These are phyloP conservation scores for Ceratocystis smalleyi DNA, from an alignment of 2,329 filamentous ascomycete genomes.

Conservation along the genomic window DNA sequence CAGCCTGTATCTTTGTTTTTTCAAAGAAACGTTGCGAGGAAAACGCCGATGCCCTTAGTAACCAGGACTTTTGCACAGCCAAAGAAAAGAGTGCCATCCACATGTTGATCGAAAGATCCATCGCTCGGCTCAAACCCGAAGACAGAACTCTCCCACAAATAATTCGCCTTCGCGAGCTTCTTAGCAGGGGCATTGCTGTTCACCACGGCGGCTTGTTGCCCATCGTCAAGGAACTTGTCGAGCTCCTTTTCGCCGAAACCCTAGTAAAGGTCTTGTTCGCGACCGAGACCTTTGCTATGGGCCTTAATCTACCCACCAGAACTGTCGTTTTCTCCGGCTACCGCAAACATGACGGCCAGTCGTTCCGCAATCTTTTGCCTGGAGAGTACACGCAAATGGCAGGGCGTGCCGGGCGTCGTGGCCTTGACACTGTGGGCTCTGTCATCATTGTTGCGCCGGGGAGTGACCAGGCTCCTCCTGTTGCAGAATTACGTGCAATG, in stretches of 20 bases:
- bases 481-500: slow-evolving; percentile 72
- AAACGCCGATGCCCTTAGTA: slow-evolving; percentile 86
- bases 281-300: slow-evolving; percentile 98
- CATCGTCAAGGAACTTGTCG: slow-evolving; percentile 94
- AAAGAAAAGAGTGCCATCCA: slow-evolving; percentile 92
- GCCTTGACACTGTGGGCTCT: slow-evolving; percentile 79
- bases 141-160: slow-evolving; percentile 88
- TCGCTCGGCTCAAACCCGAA: slow-evolving; percentile 79
- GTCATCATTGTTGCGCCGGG: slow-evolving; percentile 84
- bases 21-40: slow-evolving; percentile 96
- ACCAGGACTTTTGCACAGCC: slow-evolving; percentile 87
- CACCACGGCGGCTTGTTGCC: slow-evolving; percentile 89
- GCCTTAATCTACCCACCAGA: slow-evolving; percentile 82
- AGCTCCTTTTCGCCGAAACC: slow-evolving; percentile 88
- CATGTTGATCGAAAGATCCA: slow-evolving; percentile 91
- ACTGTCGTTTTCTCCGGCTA: slow-evolving; percentile 97
- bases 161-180: slow-evolving; percentile 65
- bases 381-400: slow-evolving; percentile 99
- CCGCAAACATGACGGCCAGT: slow-evolving; percentile 86
- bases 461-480: slow-evolving; percentile 74
- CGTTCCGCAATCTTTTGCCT: slow-evolving; percentile 77
- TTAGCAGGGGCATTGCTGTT: slow-evolving; percentile 81
- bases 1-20: slow-evolving; percentile 95
- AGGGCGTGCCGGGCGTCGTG: slow-evolving; percentile 80
- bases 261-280: slow-evolving; percentile 94